These are phyloP conservation scores for Colletotrichum tamarilloi DNA, from an alignment of 2,329 filamentous ascomycete species.

Conservation along the genomic window DNA sequence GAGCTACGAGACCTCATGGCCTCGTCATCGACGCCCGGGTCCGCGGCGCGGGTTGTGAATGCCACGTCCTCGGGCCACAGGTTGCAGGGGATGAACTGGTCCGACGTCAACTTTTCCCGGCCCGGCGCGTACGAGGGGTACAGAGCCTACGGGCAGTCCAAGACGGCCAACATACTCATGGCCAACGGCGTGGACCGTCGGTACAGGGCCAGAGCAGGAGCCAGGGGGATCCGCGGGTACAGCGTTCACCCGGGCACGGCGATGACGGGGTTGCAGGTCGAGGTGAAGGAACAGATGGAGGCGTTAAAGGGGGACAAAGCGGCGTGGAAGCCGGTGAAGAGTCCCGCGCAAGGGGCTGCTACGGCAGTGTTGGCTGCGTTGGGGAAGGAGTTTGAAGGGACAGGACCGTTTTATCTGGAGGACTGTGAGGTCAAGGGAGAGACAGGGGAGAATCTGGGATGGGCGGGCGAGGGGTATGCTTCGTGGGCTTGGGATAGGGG, in stretches of 20 bases:
- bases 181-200: constrained; percentile 57
- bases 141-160: constrained; percentile 55
- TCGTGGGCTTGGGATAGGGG: background rate
- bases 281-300: background rate
- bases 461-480: background rate
- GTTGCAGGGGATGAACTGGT: constrained; percentile 42
- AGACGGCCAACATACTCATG: constrained; percentile 59
- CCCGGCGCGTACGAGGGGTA: background rate
- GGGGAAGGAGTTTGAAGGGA: constrained; percentile 50
- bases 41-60: constrained; percentile 57
- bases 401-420: constrained; percentile 56
- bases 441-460: background rate
- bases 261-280: constrained; percentile 1
- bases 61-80: constrained; percentile 57
- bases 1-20: constrained; percentile 57
- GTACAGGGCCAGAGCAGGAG: background rate
- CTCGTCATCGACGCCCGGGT: constrained; percentile 47
- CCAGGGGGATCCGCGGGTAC: background rate
- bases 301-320: background rate
- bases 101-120: constrained; percentile 34
- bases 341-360: constrained; percentile 56
- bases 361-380: constrained; percentile 57
- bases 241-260: background rate
- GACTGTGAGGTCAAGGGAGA: constrained; percentile 44
- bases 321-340: background rate